Conservation (phyloP, 257 asterid genomes). For the Solanum tacnaense region DNA sequence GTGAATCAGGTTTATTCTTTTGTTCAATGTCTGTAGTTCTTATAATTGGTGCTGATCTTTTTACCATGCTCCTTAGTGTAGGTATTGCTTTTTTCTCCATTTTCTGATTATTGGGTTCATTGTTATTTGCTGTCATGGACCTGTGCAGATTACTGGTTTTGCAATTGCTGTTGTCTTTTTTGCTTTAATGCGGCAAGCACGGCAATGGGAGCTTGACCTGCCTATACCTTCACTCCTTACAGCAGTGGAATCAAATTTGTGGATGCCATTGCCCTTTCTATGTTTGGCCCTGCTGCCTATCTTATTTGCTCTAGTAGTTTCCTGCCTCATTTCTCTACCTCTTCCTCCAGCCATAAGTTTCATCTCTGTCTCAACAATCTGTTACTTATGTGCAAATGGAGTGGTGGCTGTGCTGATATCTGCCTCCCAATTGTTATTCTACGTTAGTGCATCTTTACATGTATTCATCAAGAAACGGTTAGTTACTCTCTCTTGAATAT, state of each 20-base stretch:
- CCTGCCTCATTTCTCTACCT: slow-evolving; percentile 46
- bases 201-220: slow-evolving; percentile 77
- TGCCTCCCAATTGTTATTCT: slow-evolving; percentile 54
- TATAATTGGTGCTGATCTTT: background rate
- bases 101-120: slow-evolving; percentile 4
- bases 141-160: slow-evolving; percentile 69
- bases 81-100: background rate
- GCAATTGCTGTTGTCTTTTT: slow-evolving; percentile 69
- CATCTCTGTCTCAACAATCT: slow-evolving; percentile 45
- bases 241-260: slow-evolving; percentile 76
- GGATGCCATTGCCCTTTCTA: slow-evolving; percentile 54
- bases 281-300: slow-evolving; percentile 46
- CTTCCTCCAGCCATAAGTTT: slow-evolving; percentile 57
- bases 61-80: background rate
- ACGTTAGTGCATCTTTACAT: slow-evolving; percentile 43
- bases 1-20: background rate
- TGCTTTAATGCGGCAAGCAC: slow-evolving; percentile 88
- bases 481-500: slow-evolving; percentile 12
- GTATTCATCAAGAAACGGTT: slow-evolving; percentile 68
- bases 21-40: background rate
- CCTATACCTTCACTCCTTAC: slow-evolving; percentile 79
- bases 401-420: slow-evolving; percentile 47
- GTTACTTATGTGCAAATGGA: slow-evolving; percentile 80
- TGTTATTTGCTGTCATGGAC: slow-evolving; percentile 17
- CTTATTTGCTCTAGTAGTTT: slow-evolving; percentile 39